Percentiles rank a stretch among this genome's conserved stretches.
phyloP scores from a whole-genome alignment of 768 basidiomycete species.

The Hypsizygus marmoreus region DNA sequence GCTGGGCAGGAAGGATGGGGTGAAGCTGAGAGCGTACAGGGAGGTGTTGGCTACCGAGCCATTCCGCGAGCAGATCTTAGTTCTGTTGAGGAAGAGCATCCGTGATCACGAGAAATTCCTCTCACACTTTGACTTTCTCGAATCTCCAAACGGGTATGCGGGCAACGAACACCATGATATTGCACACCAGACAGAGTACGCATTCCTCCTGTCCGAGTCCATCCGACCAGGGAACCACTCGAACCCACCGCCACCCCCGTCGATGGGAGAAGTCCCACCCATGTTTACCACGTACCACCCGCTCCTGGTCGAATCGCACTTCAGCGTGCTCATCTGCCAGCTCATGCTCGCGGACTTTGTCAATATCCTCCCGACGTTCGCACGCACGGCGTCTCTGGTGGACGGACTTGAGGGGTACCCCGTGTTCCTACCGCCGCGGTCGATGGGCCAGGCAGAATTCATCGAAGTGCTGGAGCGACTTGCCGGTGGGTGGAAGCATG shows the following conservation, averaged over 20 bases:
- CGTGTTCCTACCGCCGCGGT: slow-evolving; percentile 82
- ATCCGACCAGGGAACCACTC: slow-evolving; percentile 61
- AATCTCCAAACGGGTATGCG: slow-evolving; percentile 36
- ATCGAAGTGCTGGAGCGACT: slow-evolving; percentile 83
- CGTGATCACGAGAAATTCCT: slow-evolving; percentile 87
- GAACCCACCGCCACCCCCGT: slow-evolving; percentile 28
- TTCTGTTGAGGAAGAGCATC: slow-evolving; percentile 70
- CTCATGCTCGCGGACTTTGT: slow-evolving; percentile 80
- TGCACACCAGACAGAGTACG: slow-evolving; percentile 60
- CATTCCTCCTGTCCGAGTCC: slow-evolving; percentile 68
- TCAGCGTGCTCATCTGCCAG: slow-evolving; percentile 72
- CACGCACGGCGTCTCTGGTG: slow-evolving; percentile 65
- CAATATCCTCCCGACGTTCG: slow-evolving; percentile 62
- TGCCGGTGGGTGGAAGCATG: slow-evolving; percentile 72
- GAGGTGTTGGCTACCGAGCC: slow-evolving; percentile 51
- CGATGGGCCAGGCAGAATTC: slow-evolving; percentile 90
- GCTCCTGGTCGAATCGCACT: slow-evolving; percentile 84
- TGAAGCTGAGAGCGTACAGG: slow-evolving; percentile 68
- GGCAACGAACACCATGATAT: no score
- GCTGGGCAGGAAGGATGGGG: slow-evolving; percentile 56
- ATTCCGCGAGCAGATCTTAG: slow-evolving; percentile 62
- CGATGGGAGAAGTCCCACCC: slow-evolving; percentile 49
- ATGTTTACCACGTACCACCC: slow-evolving; percentile 90
- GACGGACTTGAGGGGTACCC: slow-evolving; percentile 89
- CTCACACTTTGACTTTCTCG: slow-evolving; percentile 78